phyloP scores from a whole-genome alignment of 495 filamentous ascomycete genomes.

The Collariella sp. region DNA sequence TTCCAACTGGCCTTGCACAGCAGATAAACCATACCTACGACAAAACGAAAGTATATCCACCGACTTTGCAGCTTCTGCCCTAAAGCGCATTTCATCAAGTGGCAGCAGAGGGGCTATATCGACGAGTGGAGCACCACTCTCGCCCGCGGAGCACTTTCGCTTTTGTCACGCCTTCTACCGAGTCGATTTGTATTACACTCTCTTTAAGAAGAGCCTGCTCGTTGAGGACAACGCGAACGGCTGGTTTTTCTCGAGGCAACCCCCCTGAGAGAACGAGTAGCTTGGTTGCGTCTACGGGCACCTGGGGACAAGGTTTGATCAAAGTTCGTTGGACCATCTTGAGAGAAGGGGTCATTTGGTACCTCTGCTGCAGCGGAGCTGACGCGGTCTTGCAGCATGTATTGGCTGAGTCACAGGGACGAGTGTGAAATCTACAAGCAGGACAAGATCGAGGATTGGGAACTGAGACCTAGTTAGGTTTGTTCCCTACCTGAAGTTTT shows the following conservation, averaged over 20 bases:
- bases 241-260: not conserved
- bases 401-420: too few species aligned
- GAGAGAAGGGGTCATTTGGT: not conserved
- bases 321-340: not conserved
- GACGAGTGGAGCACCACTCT: not conserved
- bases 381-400: not conserved
- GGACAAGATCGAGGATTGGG: not conserved
- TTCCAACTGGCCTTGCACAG: not conserved
- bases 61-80: not conserved
- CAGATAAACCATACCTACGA: not conserved
- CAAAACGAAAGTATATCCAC: not conserved
- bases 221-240: not conserved
- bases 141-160: not conserved
- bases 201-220: not conserved
- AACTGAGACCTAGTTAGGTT: not conserved
- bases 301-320: not conserved
- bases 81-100: not conserved
- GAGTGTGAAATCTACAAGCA: not conserved
- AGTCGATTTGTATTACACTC: not conserved
- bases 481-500: not conserved
- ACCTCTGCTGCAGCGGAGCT: not conserved
- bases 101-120: not conserved
- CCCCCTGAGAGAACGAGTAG: not conserved
- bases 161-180: constrained; percentile 1
- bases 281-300: not conserved